Base-by-base conservation (phyloP, 176 grass and related monocot genomes). In the Chloris gayana region DNA sequence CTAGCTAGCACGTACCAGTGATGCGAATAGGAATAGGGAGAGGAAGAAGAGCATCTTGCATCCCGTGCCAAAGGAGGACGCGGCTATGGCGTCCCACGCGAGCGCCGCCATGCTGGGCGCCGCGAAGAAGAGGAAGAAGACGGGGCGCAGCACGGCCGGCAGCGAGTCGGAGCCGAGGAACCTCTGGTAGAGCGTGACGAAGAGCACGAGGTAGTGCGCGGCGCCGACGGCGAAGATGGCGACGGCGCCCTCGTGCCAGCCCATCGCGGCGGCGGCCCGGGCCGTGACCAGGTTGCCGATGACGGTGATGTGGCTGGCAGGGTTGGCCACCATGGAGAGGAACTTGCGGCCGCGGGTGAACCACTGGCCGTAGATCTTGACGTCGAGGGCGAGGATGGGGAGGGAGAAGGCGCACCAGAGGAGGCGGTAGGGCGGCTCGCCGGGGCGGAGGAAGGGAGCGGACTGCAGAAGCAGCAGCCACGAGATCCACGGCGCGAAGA, bases 1-100 rank as follows among this genome's bases (percentile, higher is more conserved):
- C n/a, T n/a, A n/a, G n/a, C n/a, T n/a, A n/a, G n/a, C n/a, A n/a
- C n/a, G n/a, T n/a, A 93, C 94, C 86, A 97, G 76, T 4, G 94
- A 97, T 17, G 82, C 82, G 72, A 97, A 97, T 33, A 97, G 94
- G 85, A 97, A 97, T 67, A 97, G 84, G 0, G 94, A 97, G 53
- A 97, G 86, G 84, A 93, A 97, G 89, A 97, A 93, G 79, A 93
- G 70, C 91, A 97, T 97, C 81, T 93, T 97, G 94, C 91, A 97
- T 45, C 86, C 79, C 35, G 81, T 93, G 79, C 91, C 89, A 75
- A 97, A 97, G 46, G 86, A 75, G 46, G 86, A 78, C 21, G 75
- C 0, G 0, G 87, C 24, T 34, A 97, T 94, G 82, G 91, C 84
- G 75, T 57, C 72, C 94, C 89, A 97, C 1, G 94, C 89, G 41